Evolutionary conservation across 257 asterid genomes (phyloP), one percentile per base, ranked within the genome.

Genomic region (Orobanche coerulescens): DNA sequence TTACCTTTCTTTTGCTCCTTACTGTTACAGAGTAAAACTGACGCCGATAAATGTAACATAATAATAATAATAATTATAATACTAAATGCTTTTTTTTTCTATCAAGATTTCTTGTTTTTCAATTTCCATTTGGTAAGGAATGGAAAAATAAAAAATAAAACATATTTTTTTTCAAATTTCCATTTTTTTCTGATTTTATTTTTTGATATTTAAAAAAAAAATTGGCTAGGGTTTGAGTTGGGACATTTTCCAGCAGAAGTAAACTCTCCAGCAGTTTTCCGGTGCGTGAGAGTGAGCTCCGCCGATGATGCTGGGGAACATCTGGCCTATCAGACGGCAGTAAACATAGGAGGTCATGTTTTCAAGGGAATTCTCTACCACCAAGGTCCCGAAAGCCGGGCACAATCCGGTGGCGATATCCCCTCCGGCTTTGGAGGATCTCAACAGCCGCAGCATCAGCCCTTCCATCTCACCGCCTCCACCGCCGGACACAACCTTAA

Each of bases 321-420:
- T 2, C 50, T 75, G 64, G 90, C 83, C 0, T 83, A 83, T 23
- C 87, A 80, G 64, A 78, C 90, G 4, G 79, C 84, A 8, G 84
- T 83, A 14, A 80, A 69, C 82, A 80, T 83, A 43, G 84, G 84
- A 0, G 90, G 90, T 16, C 90, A 83, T 31, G 73, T 78, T 12
- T 83, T 83, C 71, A 80, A 78, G 50, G 90, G 90, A 18, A 73
- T 80, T 39, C 76, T 83, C 16, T 83, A 83, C 78, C 87, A 83
- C 63, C 84, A 80, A 70, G 90, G 90, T 39, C 81, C 73, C 4
- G 86, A 77, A 5, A 37, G 47, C 73, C 74, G 66, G 66, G 48
- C n/a, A 64, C 0, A 46, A 40, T n/a, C n/a, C 4, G 64, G 67
- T 13, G 77, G 71, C 5, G 86, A 69, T 55, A 18, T 44, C 44